Conservation (phyloP, 1,284 basidiomycete genomes). For the Xerocomus nothofagi region DNA sequence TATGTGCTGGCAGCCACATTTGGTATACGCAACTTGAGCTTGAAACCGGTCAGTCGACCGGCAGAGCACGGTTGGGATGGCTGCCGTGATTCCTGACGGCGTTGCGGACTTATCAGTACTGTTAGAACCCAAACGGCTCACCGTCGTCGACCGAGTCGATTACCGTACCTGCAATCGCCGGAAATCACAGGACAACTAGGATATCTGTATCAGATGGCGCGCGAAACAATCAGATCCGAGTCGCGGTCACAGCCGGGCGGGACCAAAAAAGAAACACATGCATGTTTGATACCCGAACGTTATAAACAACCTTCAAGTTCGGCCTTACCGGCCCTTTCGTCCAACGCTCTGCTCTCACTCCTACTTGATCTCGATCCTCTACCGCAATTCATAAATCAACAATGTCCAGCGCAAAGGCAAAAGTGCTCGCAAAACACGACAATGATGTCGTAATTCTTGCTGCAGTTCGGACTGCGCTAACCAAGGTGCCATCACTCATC, state of each 20-base stretch:
- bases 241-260: too few species aligned
- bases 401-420: conserved; percentile 40
- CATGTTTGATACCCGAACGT: conserved; percentile 11
- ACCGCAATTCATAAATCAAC: conserved; percentile 7
- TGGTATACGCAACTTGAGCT: background rate
- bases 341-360: background rate
- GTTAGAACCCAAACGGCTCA: background rate
- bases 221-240: background rate
- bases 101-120: background rate
- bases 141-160: background rate
- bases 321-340: background rate
- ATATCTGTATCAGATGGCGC: too few species aligned
- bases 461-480: conserved; percentile 87
- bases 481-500: conserved; percentile 57
- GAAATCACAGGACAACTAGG: conserved; percentile 5
- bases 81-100: background rate
- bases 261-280: conserved; percentile 33
- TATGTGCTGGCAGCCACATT: background rate
- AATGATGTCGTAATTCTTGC: conserved; percentile 91
- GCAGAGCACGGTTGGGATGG: background rate
- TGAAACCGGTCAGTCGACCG: background rate
- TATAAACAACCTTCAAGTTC: conserved; percentile 24
- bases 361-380: background rate
- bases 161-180: background rate
- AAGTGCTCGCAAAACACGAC: conserved; percentile 56